phyloP scores from a whole-genome alignment of 73 alveolate species.

The Tetrahymena malaccensis region DNA sequence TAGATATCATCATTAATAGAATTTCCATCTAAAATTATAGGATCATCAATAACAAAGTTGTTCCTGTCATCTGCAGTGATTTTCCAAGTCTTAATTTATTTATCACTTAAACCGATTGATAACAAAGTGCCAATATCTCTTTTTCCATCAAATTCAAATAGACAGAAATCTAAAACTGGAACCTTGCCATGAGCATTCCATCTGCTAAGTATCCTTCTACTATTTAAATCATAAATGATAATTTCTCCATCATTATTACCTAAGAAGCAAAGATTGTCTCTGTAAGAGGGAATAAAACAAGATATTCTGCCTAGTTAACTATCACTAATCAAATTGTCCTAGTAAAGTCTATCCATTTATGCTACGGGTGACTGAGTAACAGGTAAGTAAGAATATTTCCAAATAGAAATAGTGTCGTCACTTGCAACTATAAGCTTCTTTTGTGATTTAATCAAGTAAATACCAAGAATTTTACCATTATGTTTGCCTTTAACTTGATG shows the following conservation, averaged over 20 bases:
- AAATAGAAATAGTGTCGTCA: neutral
- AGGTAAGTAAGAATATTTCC: neutral
- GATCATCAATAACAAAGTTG: neutral
- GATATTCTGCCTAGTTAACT: neutral
- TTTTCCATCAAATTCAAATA: neutral
- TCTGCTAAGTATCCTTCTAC: neutral
- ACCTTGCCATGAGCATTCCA: neutral
- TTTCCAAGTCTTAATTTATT: neutral
- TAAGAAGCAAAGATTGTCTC: neutral
- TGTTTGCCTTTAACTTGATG: neutral
- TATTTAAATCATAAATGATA: neutral
- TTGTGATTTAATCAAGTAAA: neutral
- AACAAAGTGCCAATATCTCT: neutral
- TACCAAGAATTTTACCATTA: neutral
- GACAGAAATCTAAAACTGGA: neutral
- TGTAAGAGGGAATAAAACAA: neutral
- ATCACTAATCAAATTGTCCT: neutral
- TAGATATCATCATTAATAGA: neutral
- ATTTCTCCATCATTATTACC: neutral
- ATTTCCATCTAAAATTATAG: neutral
- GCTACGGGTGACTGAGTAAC: neutral
- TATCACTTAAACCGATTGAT: neutral
- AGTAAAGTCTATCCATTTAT: neutral
- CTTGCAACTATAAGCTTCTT: neutral
- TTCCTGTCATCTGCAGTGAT: neutral